A percentile compares a stretch with the other conserved stretches of the same genome.
Conservation (phyloP, 2,329 filamentous ascomycete genomes). For the Fusarium sp. region DNA sequence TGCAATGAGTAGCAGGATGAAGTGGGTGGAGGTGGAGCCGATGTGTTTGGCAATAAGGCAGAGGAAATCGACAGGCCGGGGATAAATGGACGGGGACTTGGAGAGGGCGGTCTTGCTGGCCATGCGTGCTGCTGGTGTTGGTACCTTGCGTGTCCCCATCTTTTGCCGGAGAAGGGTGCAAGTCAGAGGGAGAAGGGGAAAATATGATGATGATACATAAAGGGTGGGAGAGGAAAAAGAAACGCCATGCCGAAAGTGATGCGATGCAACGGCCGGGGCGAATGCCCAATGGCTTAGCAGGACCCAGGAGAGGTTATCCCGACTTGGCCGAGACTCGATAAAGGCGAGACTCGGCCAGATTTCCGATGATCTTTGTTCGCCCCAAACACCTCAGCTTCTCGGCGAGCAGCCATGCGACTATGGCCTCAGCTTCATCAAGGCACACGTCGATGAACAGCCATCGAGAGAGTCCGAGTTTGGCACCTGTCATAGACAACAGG, state of each 20-base stretch:
- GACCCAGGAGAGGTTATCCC: conserved; percentile 34
- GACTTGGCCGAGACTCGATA: conserved; percentile 21
- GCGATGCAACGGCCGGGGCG: conserved; percentile 21
- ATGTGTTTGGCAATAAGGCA: conserved; percentile 49
- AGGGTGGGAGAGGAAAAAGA: conserved; percentile 29
- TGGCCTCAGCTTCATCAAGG: conserved; percentile 40
- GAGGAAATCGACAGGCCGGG: conserved; percentile 45
- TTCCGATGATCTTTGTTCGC: conserved; percentile 23
- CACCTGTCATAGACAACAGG: conserved; percentile 41
- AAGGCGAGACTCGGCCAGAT: conserved; percentile 24
- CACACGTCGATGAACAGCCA: conserved; percentile 26
- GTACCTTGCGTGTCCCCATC: conserved; percentile 37
- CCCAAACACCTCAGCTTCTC: conserved; percentile 25
- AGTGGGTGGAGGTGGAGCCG: conserved; percentile 42
- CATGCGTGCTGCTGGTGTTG: conserved; percentile 17
- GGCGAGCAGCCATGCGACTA: conserved; percentile 26
- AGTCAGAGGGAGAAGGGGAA: conserved; percentile 5
- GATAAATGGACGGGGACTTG: conserved; percentile 35
- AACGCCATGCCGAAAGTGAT: conserved; percentile 30
- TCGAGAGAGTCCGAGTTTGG: conserved; percentile 36
- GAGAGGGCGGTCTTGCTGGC: conserved; percentile 31
- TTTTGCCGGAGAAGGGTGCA: conserved; percentile 30
- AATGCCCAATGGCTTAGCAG: conserved; percentile 36
- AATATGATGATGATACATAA: conserved; percentile 7
- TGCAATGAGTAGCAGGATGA: conserved; percentile 29